Conservation (phyloP, 352 stramenopile species). For the Globisporangium abappressorium region DNA sequence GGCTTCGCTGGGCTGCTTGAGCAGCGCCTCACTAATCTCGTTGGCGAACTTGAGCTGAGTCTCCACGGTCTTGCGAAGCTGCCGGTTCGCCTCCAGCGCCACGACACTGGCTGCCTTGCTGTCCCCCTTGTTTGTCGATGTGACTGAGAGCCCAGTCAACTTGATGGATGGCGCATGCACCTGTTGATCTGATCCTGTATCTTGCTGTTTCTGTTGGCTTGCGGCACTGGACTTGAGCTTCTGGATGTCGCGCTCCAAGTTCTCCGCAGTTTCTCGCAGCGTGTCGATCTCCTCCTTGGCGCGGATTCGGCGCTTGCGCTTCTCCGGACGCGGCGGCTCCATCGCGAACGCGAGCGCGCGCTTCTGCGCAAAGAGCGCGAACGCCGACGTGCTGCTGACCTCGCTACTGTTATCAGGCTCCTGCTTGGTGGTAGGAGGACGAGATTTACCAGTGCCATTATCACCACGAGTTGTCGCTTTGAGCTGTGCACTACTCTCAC, state of each 20-base stretch:
- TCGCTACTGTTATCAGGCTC: background rate
- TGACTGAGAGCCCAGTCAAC: background rate
- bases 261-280: background rate
- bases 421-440: background rate
- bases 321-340: conserved; percentile 6
- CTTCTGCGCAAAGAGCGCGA: conserved; percentile 10
- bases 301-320: conserved; percentile 14
- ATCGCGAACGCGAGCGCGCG: conserved; percentile 8
- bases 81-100: conserved; percentile 9
- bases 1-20: background rate
- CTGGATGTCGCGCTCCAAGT: conserved; percentile 7
- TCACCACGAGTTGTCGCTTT: background rate
- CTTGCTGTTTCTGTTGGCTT: background rate
- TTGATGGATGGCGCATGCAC: background rate
- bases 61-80: conserved; percentile 7
- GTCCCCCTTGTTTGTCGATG: background rate
- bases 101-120: background rate
- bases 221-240: background rate
- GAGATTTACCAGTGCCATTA: background rate
- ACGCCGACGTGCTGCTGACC: background rate
- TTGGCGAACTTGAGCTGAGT: conserved; percentile 4
- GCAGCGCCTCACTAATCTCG: background rate
- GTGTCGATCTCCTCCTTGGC: conserved; percentile 15
- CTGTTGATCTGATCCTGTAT: no score
- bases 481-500: background rate